Base-by-base conservation (phyloP, 225 moss, liverwort and hornwort species). In the Sphagnum tenellum region DNA sequence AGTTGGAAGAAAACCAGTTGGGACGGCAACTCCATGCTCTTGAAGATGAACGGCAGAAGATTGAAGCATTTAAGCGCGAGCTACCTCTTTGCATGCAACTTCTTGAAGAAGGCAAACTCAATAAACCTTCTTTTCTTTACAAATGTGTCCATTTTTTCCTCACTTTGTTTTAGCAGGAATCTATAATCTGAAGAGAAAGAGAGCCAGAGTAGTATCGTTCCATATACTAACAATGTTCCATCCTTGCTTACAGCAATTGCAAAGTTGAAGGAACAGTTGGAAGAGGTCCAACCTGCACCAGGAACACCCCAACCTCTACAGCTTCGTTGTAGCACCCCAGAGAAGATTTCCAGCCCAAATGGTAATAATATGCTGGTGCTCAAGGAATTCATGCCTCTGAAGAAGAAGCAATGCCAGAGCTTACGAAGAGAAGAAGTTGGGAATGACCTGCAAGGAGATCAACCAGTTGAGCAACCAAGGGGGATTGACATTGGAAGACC, bases 41-140 rank as follows among this genome's bases (percentile, higher is more conserved):
- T 62, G 78, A 82, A 65, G 86, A 93, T 72, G 98, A 98, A 72
- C 80, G 87, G 67, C 79, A 89, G 49, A 98, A 98, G 80, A 93
- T 98, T 67, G 98, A 98, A 74, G 98, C 88, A 46, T 98, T 93
- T 60, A 93, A 98, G 67, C 71, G 98, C 60, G 98, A 93, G 69
- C 85, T 98, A 10, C 98, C 98, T 11, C 80, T 90, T 61, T 98
- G 98, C 67, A 90, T 98, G 89, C 86, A 93, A 60, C 90, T 98
- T 59, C 89, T 98, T 56, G 93, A 98, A 66, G 82, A 88, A 65
- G 96, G 92, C 46, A 11, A 9, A 4, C 54, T 29, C 29, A 29
- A 29, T 29, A 29, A 29, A 1, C 29, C 29, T 29, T 0, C 29
- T 29, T 29, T 29, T 29, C 29, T 29, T 29, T 29, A 29, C 29